Base-by-base conservation (phyloP, 2,329 filamentous ascomycete species). In the Sporothrix pallida region DNA sequence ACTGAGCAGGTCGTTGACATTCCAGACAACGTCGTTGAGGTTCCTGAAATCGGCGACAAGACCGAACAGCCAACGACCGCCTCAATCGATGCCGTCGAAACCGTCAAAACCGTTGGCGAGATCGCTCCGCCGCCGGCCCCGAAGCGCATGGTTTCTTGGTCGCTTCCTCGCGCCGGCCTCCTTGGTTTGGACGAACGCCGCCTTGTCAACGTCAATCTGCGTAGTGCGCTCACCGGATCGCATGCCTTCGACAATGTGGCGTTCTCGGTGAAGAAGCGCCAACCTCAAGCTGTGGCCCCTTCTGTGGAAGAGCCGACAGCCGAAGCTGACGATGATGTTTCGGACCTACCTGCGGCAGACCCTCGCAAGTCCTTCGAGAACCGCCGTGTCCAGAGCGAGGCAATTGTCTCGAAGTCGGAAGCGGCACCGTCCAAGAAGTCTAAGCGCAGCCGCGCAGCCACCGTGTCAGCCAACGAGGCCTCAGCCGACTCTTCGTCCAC, bases 101-200 rank as follows among this genome's bases (percentile, higher is more conserved):
- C 52, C 20, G 8, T 56, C 2, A n/a, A 37, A 5, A 37, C 31
- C 7, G 7, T 37, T 37, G 31, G 7, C 26, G 20, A 50, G 17
- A 26, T 67, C 17, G 15, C 17, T 5, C 23, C 63, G 12, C 31
- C 50, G 20, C 56, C 31, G 9, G 50, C 62, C 31, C n/a, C 52
- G 3, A 37, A 52, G 26, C 65, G 54, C 37, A 8, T 58, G 4
- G 20, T 52, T 1, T 71, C 68, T 1, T 73, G 71, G 71, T 63
- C 69, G 12, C 46, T 79, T n/a, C 77, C 79, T 3, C 80, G 80
- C 0, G 78, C 80, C 1, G 80, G 81, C 37, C 77, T 77, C 70
- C 75, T 82, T 1, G 80, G 80, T 20, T 73, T 82, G 15, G 75
- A 78, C 72, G 79, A 80, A 74, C 75, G 75, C 7, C 76, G 75